phyloP scores from a whole-genome alignment of 208 protist species.

The Spongospora subterranea region DNA sequence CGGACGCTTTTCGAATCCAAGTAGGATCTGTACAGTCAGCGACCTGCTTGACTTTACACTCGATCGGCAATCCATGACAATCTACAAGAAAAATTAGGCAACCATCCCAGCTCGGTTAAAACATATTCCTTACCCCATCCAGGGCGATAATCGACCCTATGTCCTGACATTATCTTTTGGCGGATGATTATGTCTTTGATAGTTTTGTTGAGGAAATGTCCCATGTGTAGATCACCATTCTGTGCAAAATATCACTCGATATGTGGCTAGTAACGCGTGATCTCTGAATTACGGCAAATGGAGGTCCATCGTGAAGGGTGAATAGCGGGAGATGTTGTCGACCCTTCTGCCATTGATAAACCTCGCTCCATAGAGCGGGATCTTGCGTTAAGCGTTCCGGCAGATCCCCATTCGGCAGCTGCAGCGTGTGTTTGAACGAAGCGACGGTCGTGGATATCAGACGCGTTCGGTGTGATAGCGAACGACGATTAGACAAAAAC shows the following conservation, averaged over 20 bases:
- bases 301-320: slow-evolving; percentile 10
- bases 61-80: slow-evolving; percentile 84
- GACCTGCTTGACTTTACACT: slow-evolving; percentile 72
- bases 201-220: slow-evolving; percentile 71
- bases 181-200: slow-evolving; percentile 80
- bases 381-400: neutral
- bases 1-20: neutral
- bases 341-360: neutral
- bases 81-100: slow-evolving; percentile 65
- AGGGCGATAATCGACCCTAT: slow-evolving; percentile 70
- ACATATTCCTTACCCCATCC: slow-evolving; percentile 71
- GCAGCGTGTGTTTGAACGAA: slow-evolving; percentile 24
- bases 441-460: too few species aligned
- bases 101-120: neutral
- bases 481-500: too few species aligned
- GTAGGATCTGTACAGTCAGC: neutral
- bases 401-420: slow-evolving; percentile 3
- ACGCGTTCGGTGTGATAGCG: too few species aligned
- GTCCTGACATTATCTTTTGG: slow-evolving; percentile 75
- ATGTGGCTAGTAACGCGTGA: neutral
- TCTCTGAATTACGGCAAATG: neutral
- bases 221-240: slow-evolving; percentile 80
- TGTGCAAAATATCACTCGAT: neutral
- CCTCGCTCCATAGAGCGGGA: neutral
- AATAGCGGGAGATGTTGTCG: neutral